These are phyloP conservation scores for Thraustotheca clavata DNA, from an alignment of 352 stramenopile species.

Conservation along the genomic window DNA sequence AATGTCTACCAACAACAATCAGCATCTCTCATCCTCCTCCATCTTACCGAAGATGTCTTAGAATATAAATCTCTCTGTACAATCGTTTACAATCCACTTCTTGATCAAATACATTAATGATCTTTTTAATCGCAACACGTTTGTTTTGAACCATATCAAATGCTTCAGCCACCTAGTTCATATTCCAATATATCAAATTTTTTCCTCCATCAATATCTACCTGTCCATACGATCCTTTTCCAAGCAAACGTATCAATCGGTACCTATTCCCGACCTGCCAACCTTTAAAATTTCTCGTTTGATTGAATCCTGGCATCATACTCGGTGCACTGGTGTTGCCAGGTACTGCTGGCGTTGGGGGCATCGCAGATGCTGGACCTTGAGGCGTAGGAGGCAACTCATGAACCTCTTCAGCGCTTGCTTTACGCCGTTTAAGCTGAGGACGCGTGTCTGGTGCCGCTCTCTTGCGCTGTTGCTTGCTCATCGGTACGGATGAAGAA, in stretches of 20 bases:
- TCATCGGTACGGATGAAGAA: conserved; percentile 4
- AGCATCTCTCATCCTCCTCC: too few relatives aligned
- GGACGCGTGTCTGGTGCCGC: background rate
- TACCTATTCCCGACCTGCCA: conserved; percentile 77
- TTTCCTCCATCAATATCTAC: conserved; percentile 23
- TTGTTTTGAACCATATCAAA: conserved; percentile 21
- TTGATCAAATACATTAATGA: conserved; percentile 27
- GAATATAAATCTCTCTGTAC: conserved; percentile 27
- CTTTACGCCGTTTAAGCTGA: conserved; percentile 13
- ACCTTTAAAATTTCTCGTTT: conserved; percentile 27
- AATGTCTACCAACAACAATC: conserved; percentile 14
- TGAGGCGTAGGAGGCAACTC: conserved; percentile 69
- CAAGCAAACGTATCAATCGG: conserved; percentile 65
- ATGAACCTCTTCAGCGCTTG: background rate
- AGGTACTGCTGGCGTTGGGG: conserved; percentile 67
- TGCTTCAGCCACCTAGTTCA: conserved; percentile 38
- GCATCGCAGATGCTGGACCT: conserved; percentile 65
- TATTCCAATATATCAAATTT: conserved; percentile 24
- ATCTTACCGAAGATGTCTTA: conserved; percentile 20
- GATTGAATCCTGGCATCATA: background rate
- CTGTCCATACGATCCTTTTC: conserved; percentile 82
- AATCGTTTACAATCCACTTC: conserved; percentile 26
- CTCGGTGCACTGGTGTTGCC: background rate
- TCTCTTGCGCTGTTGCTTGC: conserved; percentile 1
- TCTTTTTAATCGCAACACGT: conserved; percentile 26